Conservation (phyloP, 495 filamentous ascomycete species). For the Astrocystis sublimbata region DNA sequence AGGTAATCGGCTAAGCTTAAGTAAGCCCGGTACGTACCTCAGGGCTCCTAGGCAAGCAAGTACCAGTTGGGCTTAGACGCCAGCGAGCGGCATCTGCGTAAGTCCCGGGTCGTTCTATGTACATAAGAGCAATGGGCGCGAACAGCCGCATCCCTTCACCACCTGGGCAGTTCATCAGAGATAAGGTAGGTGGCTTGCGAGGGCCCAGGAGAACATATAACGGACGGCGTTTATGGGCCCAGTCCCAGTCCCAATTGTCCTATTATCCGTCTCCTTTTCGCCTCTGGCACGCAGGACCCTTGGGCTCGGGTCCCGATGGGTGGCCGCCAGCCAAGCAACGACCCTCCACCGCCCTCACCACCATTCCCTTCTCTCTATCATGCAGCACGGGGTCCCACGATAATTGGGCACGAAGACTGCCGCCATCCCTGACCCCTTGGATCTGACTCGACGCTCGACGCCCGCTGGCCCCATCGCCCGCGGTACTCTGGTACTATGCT, state of each 20-base stretch:
- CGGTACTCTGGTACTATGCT: conserved; percentile 1
- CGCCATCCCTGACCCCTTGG: conserved; percentile 33
- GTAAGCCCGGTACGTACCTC: too few species aligned
- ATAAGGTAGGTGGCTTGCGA: too few species aligned
- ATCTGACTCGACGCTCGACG: conserved; percentile 27
- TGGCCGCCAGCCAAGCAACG: conserved; percentile 30
- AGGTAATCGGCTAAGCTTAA: not conserved
- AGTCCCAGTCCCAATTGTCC: conserved; percentile 13
- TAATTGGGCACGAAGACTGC: conserved; percentile 37
- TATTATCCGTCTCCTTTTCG: conserved; percentile 8
- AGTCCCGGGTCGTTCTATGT: too few species aligned
- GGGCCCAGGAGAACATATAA: not conserved
- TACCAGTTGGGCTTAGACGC: too few species aligned
- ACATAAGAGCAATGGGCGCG: not conserved
- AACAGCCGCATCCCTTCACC: conserved; percentile 13
- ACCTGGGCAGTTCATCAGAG: not conserved
- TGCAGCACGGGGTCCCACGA: conserved; percentile 26
- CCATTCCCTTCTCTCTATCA: conserved; percentile 26
- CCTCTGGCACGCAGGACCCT: conserved; percentile 17
- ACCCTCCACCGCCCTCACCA: conserved; percentile 31
- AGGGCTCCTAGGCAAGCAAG: too few species aligned
- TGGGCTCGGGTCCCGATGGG: conserved; percentile 11
- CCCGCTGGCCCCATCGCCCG: conserved; percentile 19
- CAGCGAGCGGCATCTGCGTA: too few species aligned
- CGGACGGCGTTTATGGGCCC: not conserved